phyloP scores from a whole-genome alignment of 2,329 filamentous ascomycete species.

The Ophiostoma sp. region DNA sequence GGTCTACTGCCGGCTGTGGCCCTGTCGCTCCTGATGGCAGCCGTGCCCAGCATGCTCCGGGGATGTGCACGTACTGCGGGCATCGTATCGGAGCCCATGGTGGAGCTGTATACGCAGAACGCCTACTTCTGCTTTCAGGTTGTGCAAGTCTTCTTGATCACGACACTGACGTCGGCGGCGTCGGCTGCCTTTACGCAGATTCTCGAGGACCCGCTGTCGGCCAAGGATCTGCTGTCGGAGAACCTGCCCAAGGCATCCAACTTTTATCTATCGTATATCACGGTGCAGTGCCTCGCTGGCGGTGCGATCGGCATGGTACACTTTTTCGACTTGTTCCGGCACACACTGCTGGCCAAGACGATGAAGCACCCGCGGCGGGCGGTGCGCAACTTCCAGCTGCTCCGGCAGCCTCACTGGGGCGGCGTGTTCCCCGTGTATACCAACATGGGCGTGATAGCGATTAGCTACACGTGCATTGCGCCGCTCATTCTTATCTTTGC shows the following conservation, averaged over 20 bases:
- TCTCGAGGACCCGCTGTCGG: constrained; percentile 52
- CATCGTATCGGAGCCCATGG: constrained; percentile 61
- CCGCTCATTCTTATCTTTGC: constrained; percentile 78
- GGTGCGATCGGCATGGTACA: constrained; percentile 69
- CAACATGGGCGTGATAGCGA: constrained; percentile 65
- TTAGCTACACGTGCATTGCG: constrained; percentile 78
- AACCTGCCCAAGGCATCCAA: constrained; percentile 67
- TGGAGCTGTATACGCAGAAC: constrained; percentile 73
- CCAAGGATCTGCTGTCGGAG: constrained; percentile 53
- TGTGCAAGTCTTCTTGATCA: constrained; percentile 77
- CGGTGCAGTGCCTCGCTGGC: constrained; percentile 75
- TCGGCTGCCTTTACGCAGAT: constrained; percentile 55
- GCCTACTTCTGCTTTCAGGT: constrained; percentile 78
- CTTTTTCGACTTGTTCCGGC: constrained; percentile 51
- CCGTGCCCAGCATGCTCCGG: constrained; percentile 72
- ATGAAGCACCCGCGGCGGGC: constrained; percentile 77
- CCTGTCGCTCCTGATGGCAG: constrained; percentile 73
- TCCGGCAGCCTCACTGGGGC: constrained; percentile 69
- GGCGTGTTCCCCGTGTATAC: constrained; percentile 70
- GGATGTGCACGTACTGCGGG: constrained; percentile 66
- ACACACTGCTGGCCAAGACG: constrained; percentile 57
- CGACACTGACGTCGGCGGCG: constrained; percentile 69
- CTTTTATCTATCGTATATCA: constrained; percentile 79
- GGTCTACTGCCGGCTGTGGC: constrained; percentile 76
- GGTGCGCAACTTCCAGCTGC: constrained; percentile 65